phyloP scores from a whole-genome alignment of 768 basidiomycete genomes.

The Plicaturopsis crispa region DNA sequence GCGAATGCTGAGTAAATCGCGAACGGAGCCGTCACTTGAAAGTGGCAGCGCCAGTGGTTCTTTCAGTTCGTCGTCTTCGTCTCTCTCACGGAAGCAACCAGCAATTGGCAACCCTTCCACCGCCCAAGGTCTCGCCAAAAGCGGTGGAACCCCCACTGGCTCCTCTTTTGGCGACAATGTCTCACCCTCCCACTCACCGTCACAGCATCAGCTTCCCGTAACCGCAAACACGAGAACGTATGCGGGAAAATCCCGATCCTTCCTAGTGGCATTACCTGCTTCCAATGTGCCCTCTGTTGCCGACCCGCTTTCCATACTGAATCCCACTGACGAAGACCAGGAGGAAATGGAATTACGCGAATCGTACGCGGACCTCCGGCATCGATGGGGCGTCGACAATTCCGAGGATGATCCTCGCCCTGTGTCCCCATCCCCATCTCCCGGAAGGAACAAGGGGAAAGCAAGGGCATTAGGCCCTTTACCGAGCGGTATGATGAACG shows the following conservation, averaged over 20 bases:
- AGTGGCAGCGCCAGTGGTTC: slow-evolving; percentile 13
- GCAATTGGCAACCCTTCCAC: slow-evolving; percentile 11
- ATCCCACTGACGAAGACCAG: slow-evolving; percentile 36
- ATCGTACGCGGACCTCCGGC: slow-evolving; percentile 66
- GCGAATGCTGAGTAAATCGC: slow-evolving; percentile 67
- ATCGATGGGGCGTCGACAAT: slow-evolving; percentile 76
- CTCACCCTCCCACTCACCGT: slow-evolving; percentile 17
- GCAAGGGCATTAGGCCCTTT: slow-evolving; percentile 27
- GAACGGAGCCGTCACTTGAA: slow-evolving; percentile 50
- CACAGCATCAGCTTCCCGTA: slow-evolving; percentile 18
- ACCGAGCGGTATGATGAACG: slow-evolving; percentile 60
- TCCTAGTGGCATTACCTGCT: slow-evolving; percentile 55
- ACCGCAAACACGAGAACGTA: slow-evolving; percentile 53
- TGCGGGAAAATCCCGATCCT: slow-evolving; percentile 73
- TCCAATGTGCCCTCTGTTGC: slow-evolving; percentile 12
- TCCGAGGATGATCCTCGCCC: slow-evolving; percentile 63
- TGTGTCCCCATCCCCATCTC: slow-evolving; percentile 22
- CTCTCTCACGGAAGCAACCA: slow-evolving; percentile 10
- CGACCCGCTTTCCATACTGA: slow-evolving; percentile 8
- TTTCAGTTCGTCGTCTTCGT: slow-evolving; percentile 10
- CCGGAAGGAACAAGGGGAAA: slow-evolving; percentile 19
- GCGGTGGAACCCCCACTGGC: neutral
- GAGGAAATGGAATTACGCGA: slow-evolving; percentile 52
- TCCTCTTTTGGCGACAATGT: slow-evolving; percentile 15
- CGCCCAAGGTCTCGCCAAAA: slow-evolving; percentile 5